Conservation (phyloP, 306 rosid genomes). For the Purshia tridentata region DNA sequence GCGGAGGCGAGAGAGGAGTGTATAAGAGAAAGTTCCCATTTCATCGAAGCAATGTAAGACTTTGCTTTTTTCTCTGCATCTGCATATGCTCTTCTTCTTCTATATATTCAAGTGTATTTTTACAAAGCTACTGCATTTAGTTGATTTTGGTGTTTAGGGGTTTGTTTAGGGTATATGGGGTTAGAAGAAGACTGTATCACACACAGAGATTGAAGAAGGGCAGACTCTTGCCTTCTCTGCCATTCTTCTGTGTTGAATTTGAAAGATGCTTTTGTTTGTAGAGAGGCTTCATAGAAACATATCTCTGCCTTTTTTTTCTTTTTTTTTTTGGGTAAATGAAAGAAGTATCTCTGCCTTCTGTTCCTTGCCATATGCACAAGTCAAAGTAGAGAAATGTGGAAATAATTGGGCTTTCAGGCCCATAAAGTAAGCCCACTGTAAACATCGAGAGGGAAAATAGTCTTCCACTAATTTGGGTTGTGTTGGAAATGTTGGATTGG, state of each 20-base stretch:
- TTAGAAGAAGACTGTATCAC: background rate
- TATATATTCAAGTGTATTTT: background rate
- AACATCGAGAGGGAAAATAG: too few species aligned
- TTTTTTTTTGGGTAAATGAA: too few species aligned
- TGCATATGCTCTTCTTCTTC: background rate
- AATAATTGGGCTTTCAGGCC: too few species aligned
- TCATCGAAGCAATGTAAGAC: slow-evolving; percentile 15
- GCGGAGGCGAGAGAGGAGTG: slow-evolving; percentile 38
- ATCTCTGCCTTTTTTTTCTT: too few species aligned
- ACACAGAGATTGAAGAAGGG: background rate
- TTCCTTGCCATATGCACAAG: too few species aligned
- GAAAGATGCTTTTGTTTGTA: background rate
- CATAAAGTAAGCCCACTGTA: too few species aligned
- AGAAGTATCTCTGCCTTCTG: too few species aligned
- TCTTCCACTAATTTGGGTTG: too few species aligned
- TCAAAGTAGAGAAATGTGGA: too few species aligned
- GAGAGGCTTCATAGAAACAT: background rate
- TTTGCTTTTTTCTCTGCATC: slow-evolving; percentile 22
- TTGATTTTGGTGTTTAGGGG: background rate
- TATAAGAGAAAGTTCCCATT: slow-evolving; percentile 15
- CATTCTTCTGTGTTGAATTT: background rate
- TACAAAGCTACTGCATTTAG: slow-evolving; percentile 5
- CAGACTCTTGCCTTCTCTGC: background rate
- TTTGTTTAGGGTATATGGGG: background rate
- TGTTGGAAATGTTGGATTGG: too few species aligned